These are phyloP conservation scores for Carex myosuroides DNA, from an alignment of 176 grass and related monocot species.

Conservation along the genomic window DNA sequence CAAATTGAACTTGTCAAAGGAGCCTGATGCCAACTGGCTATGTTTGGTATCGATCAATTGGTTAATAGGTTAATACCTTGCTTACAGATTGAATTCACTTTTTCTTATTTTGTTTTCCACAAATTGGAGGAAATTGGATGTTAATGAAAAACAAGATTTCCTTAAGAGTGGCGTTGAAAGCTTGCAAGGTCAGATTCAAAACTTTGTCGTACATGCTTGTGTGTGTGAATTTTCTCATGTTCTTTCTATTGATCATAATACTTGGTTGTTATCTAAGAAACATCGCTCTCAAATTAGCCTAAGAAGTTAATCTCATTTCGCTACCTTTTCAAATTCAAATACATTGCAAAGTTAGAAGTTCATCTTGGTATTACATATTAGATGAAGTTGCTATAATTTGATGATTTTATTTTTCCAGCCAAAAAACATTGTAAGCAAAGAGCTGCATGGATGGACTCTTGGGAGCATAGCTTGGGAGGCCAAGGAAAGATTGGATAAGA, in stretches of 20 bases:
- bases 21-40: background rate
- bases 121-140: constrained; percentile 60
- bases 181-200: constrained; percentile 50
- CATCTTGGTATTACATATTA: too few species aligned
- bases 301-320: too few species aligned
- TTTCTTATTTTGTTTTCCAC: too few species aligned
- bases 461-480: constrained; percentile 65
- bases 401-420: constrained; percentile 18
- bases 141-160: constrained; percentile 56
- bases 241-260: background rate
- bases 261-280: background rate
- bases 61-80: background rate
- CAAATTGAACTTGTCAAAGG: background rate
- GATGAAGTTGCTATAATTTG: background rate
- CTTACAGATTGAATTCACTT: too few species aligned
- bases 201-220: background rate
- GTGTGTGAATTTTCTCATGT: background rate
- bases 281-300: too few species aligned
- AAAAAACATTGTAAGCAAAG: constrained; percentile 39
- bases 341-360: too few species aligned
- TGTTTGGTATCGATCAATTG: background rate
- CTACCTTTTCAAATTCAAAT: too few species aligned
- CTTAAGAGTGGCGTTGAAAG: constrained; percentile 68
- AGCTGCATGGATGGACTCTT: constrained; percentile 37
- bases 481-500: constrained; percentile 81